phyloP scores from a whole-genome alignment of 2,329 filamentous ascomycete species.

The Biscogniauxia marginata region DNA sequence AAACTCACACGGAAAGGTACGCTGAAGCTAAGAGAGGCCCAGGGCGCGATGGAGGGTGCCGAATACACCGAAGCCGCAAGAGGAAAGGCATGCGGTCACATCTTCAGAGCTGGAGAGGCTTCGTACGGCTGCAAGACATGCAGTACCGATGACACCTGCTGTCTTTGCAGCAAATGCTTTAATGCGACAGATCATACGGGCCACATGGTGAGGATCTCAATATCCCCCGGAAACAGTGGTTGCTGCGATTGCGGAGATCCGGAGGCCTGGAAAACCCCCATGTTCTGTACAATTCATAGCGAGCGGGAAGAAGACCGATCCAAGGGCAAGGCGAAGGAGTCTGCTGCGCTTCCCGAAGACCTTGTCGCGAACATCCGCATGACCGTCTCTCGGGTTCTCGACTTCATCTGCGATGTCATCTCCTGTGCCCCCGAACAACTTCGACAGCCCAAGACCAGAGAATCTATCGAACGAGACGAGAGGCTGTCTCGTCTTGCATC shows the following conservation, averaged over 20 bases:
- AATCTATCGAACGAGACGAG: slow-evolving; percentile 81
- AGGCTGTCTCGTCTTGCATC: slow-evolving; percentile 71
- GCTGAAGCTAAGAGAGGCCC: slow-evolving; percentile 81
- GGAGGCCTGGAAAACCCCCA: slow-evolving; percentile 86
- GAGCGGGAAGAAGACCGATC: slow-evolving; percentile 48
- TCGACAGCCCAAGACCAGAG: slow-evolving; percentile 77
- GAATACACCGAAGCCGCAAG: slow-evolving; percentile 91
- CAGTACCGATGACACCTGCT: slow-evolving; percentile 91
- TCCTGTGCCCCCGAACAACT: slow-evolving; percentile 97
- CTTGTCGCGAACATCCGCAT: slow-evolving; percentile 75
- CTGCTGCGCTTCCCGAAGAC: slow-evolving; percentile 66
- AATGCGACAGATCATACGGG: slow-evolving; percentile 92
- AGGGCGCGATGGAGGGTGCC: slow-evolving; percentile 88
- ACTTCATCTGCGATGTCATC: slow-evolving; percentile 97
- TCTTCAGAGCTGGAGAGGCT: slow-evolving; percentile 91
- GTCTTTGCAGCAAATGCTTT: slow-evolving; percentile 90
- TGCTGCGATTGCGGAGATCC: slow-evolving; percentile 97
- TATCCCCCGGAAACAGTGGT: slow-evolving; percentile 87
- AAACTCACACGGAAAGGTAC: slow-evolving; percentile 55
- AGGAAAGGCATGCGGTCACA: slow-evolving; percentile 94
- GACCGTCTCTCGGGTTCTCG: slow-evolving; percentile 81
- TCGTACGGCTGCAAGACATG: slow-evolving; percentile 95
- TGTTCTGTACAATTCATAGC: slow-evolving; percentile 93
- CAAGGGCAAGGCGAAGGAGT: slow-evolving; percentile 62
- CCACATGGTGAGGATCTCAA: slow-evolving; percentile 85